Percentiles rank a stretch among this genome's conserved stretches.
phyloP scores from a whole-genome alignment of 2,329 filamentous ascomycete genomes.

The Pseudogymnoascus sp. region DNA sequence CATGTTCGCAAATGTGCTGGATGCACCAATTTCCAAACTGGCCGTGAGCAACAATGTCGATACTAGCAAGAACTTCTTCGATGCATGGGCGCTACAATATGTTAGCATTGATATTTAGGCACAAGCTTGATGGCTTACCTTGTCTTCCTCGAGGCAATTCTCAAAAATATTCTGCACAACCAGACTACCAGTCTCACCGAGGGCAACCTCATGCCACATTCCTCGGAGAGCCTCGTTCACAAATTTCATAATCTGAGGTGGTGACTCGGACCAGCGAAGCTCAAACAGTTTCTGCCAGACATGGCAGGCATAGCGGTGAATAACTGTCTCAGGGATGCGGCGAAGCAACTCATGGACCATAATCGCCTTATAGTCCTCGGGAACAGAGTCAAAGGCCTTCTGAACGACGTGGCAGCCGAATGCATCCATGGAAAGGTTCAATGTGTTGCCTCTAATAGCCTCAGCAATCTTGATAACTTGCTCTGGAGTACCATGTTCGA shows the following conservation, averaged over 20 bases:
- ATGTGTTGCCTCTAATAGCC: slow-evolving; percentile 85
- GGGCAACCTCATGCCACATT: slow-evolving; percentile 98
- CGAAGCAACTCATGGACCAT: slow-evolving; percentile 98
- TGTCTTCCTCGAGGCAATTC: slow-evolving; percentile 97
- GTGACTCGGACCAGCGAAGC: slow-evolving; percentile 87
- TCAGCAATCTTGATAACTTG: slow-evolving; percentile 93
- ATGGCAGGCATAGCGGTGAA: slow-evolving; percentile 97
- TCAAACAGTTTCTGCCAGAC: slow-evolving; percentile 99
- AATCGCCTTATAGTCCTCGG: slow-evolving; percentile 93
- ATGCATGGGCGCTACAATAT: slow-evolving; percentile 79
- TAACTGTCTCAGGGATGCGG: slow-evolving; percentile 93
- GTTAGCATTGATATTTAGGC: slow-evolving; percentile 11
- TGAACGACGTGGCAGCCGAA: slow-evolving; percentile 98
- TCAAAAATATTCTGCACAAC: slow-evolving; percentile 99
- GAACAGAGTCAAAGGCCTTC: slow-evolving; percentile 96
- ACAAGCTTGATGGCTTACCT: slow-evolving; percentile 49
- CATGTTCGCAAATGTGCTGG: slow-evolving; percentile 97
- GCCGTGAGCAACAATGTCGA: slow-evolving; percentile 92
- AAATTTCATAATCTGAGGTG: slow-evolving; percentile 96
- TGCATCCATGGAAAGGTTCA: slow-evolving; percentile 94
- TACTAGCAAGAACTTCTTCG: slow-evolving; percentile 89
- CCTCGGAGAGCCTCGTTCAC: slow-evolving; percentile 91
- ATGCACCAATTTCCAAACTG: slow-evolving; percentile 99
- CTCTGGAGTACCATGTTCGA: slow-evolving; percentile 92
- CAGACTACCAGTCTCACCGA: slow-evolving; percentile 93